These are phyloP conservation scores for Coleophoma eucalyptorum DNA, from an alignment of 2,329 filamentous ascomycete genomes.

Conservation along the genomic window DNA sequence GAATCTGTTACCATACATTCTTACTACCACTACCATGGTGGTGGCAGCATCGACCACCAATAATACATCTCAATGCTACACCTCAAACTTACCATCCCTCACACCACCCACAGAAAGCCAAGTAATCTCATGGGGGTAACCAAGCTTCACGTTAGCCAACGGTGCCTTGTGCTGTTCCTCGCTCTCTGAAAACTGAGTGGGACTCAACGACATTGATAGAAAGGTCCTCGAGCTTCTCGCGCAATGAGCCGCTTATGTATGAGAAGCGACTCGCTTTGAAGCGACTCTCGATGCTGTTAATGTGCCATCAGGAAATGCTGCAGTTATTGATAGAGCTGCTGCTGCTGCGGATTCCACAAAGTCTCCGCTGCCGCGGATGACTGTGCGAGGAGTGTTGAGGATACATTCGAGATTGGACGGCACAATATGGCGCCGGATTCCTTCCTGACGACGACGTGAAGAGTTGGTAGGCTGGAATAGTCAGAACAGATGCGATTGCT, in stretches of 20 bases:
- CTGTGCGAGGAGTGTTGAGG: slow-evolving; percentile 5
- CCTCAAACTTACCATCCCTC: slow-evolving; percentile 1
- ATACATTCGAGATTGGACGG: slow-evolving; percentile 7
- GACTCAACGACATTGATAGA: slow-evolving; percentile 8
- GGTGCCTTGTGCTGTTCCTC: slow-evolving; percentile 11
- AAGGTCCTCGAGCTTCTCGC: slow-evolving; percentile 10
- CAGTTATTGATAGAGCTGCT: slow-evolving; percentile 10
- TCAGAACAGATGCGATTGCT: too few relatives aligned
- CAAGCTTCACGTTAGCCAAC: slow-evolving; percentile 6
- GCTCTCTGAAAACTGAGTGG: slow-evolving; percentile 8
- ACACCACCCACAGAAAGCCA: background rate
- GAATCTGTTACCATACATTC: too few relatives aligned
- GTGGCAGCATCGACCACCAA: too few relatives aligned
- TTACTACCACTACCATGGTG: too few relatives aligned
- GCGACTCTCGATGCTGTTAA: slow-evolving; percentile 5
- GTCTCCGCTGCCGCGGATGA: slow-evolving; percentile 3
- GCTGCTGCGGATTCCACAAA: slow-evolving; percentile 5
- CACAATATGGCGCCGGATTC: too few relatives aligned
- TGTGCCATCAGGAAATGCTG: slow-evolving; percentile 8
- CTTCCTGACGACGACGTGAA: too few relatives aligned
- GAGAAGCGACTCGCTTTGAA: slow-evolving; percentile 16
- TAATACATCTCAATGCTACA: slow-evolving; percentile 7
- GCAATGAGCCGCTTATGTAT: slow-evolving; percentile 10
- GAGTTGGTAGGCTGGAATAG: too few relatives aligned
- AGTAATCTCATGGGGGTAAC: slow-evolving; percentile 11